Evolutionary conservation across 805 yeast species (phyloP).

Genomic region (Lachancea waltii): DNA sequence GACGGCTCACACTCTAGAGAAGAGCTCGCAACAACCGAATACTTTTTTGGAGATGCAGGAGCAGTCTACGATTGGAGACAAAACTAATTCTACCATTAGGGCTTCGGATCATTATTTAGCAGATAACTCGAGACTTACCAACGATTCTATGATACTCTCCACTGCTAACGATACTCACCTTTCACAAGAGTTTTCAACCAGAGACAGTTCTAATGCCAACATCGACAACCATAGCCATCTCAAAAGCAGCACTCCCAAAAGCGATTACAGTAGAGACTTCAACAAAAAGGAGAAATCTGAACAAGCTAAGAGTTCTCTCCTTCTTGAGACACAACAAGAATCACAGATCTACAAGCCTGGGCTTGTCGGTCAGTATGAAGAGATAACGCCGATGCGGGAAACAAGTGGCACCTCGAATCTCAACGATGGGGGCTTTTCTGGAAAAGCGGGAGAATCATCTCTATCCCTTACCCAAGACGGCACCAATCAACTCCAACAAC

Average conservation of each 20-base stretch:
- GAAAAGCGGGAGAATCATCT: neutral
- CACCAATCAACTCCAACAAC: constrained; percentile 1
- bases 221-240: constrained; percentile 3
- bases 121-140: constrained; percentile 6
- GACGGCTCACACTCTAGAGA: neutral
- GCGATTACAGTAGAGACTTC: constrained; percentile 2
- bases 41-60: constrained; percentile 10
- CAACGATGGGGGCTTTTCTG: too few relatives aligned
- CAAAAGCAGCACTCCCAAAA: constrained; percentile 8
- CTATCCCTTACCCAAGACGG: constrained; percentile 3
- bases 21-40: neutral
- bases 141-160: constrained; percentile 6
- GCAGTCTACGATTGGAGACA: constrained; percentile 18
- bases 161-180: constrained; percentile 4
- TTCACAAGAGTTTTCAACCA: constrained; percentile 6
- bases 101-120: constrained; percentile 14
- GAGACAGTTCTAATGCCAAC: constrained; percentile 5
- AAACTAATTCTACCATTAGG: constrained; percentile 24
- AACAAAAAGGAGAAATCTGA: constrained; percentile 14
- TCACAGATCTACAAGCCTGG: neutral
- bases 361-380: too few relatives aligned
- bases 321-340: too few relatives aligned
- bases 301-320: too few relatives aligned
- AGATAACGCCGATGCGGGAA: too few relatives aligned
- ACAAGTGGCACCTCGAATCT: too few relatives aligned